A percentile compares a stretch with the other conserved stretches of the same genome.
Conservation (phyloP, 345 rosid genomes). For the Aegle marmelos region DNA sequence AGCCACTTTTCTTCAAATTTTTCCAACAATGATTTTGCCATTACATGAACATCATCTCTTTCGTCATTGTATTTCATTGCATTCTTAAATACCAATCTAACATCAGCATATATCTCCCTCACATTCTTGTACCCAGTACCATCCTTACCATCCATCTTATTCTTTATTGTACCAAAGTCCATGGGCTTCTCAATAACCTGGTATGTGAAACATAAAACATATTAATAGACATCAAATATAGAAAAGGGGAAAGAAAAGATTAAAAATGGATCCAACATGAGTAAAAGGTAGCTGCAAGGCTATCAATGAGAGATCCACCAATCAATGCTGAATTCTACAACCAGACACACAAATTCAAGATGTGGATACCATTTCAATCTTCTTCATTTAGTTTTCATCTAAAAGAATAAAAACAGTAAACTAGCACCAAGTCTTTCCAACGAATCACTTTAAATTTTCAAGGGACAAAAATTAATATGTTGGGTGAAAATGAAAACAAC, state of each 20-base stretch:
- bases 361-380: neutral
- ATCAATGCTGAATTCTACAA: neutral
- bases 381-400: neutral
- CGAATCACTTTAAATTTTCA: conserved; percentile 1
- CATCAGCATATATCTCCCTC: conserved; percentile 81
- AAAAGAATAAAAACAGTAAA: neutral
- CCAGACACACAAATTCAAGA: neutral
- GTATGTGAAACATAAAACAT: conserved; percentile 13
- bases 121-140: conserved; percentile 64
- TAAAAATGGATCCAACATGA: neutral
- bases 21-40: conserved; percentile 65
- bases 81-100: conserved; percentile 77
- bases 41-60: conserved; percentile 61
- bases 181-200: conserved; percentile 83
- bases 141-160: conserved; percentile 59
- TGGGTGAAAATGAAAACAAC: neutral
- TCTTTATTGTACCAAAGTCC: conserved; percentile 74
- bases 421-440: neutral
- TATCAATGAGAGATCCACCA: neutral
- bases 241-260: neutral
- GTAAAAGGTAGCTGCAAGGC: neutral
- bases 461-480: neutral
- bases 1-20: conserved; percentile 84
- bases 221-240: conserved; percentile 7
- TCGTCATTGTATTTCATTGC: conserved; percentile 78